These are phyloP conservation scores for Mycena maculata DNA, from an alignment of 768 basidiomycete species.

Conservation along the genomic window DNA sequence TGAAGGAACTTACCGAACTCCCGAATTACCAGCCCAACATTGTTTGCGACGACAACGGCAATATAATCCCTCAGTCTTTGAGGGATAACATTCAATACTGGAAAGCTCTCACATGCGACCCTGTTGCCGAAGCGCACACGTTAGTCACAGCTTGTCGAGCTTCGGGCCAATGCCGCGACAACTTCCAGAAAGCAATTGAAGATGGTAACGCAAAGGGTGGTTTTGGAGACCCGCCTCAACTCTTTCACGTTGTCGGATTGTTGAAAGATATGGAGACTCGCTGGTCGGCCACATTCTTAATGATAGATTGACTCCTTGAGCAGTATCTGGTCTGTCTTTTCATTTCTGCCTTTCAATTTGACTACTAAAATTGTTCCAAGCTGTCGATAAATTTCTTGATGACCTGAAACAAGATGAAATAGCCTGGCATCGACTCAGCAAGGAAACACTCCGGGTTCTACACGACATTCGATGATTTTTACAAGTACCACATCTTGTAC, in stretches of 20 bases:
- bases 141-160: slow-evolving; percentile 29
- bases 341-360: neutral
- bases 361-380: slow-evolving; percentile 21
- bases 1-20: slow-evolving; percentile 1
- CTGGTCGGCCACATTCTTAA: slow-evolving; percentile 48
- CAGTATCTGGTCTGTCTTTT: slow-evolving; percentile 30
- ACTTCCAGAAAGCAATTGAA: slow-evolving; percentile 12
- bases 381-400: slow-evolving; percentile 1
- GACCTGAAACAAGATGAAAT: slow-evolving; percentile 31
- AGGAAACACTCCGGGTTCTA: slow-evolving; percentile 35
- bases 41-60: neutral
- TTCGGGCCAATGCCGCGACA: slow-evolving; percentile 29
- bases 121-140: neutral
- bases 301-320: slow-evolving; percentile 36
- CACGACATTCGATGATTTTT: slow-evolving; percentile 40
- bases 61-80: neutral
- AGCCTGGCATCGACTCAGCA: slow-evolving; percentile 4
- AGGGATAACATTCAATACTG: neutral
- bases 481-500: slow-evolving; percentile 37
- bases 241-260: slow-evolving; percentile 32
- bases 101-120: neutral
- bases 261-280: slow-evolving; percentile 38
- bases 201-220: slow-evolving; percentile 25
- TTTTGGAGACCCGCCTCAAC: neutral
- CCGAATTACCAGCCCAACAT: neutral